Evolutionary conservation across 805 yeast genomes (phyloP).

Genomic region (Suhomyces canberraensis): DNA sequence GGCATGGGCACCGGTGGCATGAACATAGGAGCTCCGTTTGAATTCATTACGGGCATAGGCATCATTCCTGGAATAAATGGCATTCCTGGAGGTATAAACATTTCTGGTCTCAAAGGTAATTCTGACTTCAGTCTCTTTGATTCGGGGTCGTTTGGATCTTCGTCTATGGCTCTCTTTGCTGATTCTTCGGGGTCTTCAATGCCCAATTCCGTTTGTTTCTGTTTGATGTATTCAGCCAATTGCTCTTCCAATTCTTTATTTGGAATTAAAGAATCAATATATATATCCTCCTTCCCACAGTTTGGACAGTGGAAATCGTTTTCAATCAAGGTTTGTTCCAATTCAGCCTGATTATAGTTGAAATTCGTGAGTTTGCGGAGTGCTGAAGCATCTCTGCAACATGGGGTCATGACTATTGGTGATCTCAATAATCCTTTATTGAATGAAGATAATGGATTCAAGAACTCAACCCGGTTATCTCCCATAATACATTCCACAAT

Average conservation of each 20-base stretch:
- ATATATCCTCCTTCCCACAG: slow-evolving; percentile 71
- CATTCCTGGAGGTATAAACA: slow-evolving; percentile 13
- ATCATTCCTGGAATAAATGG: slow-evolving; percentile 18
- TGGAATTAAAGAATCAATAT: slow-evolving; percentile 64
- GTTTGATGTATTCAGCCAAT: slow-evolving; percentile 49
- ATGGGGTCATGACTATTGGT: slow-evolving; percentile 77
- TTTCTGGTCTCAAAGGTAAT: slow-evolving; percentile 12
- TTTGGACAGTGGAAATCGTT: slow-evolving; percentile 89
- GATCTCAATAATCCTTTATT: slow-evolving; percentile 58
- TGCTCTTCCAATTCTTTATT: slow-evolving; percentile 59
- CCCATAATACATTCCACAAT: slow-evolving; percentile 27
- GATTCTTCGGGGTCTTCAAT: slow-evolving; percentile 29
- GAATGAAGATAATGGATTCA: slow-evolving; percentile 56
- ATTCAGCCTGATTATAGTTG: slow-evolving; percentile 34
- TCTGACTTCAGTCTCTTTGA: slow-evolving; percentile 26
- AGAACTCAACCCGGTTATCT: slow-evolving; percentile 41
- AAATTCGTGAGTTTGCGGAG: slow-evolving; percentile 52
- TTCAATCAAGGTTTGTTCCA: slow-evolving; percentile 57
- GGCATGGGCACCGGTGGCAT: slow-evolving; percentile 18
- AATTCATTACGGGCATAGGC: slow-evolving; percentile 17
- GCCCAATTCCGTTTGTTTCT: slow-evolving; percentile 30
- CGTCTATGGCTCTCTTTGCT: slow-evolving; percentile 17
- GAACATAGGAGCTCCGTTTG: slow-evolving; percentile 15
- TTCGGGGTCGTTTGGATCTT: slow-evolving; percentile 17
- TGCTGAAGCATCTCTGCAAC: slow-evolving; percentile 59